A percentile compares a stretch with the other conserved stretches of the same genome.
Conservation (phyloP, 148 eudicot genomes). For the Mesembryanthemum crystallinum region DNA sequence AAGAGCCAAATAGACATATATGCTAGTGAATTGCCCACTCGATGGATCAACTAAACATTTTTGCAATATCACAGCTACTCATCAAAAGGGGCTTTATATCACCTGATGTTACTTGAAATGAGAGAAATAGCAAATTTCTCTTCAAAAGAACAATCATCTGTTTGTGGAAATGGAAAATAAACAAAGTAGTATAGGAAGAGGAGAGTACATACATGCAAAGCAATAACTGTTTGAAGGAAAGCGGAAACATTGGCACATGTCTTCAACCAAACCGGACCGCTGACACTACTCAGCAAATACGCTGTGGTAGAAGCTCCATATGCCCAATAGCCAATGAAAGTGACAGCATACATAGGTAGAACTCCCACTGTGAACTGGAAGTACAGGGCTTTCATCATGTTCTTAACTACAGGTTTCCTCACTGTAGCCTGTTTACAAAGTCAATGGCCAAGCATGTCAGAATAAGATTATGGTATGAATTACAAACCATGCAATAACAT, state of each 20-base stretch:
- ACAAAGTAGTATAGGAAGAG: neutral
- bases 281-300: conserved; percentile 61
- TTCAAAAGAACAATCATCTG: neutral
- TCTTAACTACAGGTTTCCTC: conserved; percentile 75
- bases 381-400: conserved; percentile 96
- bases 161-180: neutral
- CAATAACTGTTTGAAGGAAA: conserved; percentile 72
- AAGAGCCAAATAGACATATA: too few species aligned
- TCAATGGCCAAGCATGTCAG: neutral
- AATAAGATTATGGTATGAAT: neutral
- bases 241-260: conserved; percentile 63
- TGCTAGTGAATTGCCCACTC: too few species aligned
- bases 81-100: neutral
- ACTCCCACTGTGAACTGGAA: conserved; percentile 85
- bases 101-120: neutral
- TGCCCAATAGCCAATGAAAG: conserved; percentile 91
- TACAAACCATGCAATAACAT: too few species aligned
- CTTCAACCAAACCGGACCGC: conserved; percentile 82
- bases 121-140: neutral
- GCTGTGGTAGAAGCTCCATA: conserved; percentile 62
- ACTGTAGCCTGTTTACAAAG: conserved; percentile 70
- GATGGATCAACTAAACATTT: neutral
- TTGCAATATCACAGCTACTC: too few species aligned
- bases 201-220: conserved; percentile 63
- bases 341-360: conserved; percentile 70